phyloP scores from a whole-genome alignment of 805 yeast species.

The Candida parachauliodes region DNA sequence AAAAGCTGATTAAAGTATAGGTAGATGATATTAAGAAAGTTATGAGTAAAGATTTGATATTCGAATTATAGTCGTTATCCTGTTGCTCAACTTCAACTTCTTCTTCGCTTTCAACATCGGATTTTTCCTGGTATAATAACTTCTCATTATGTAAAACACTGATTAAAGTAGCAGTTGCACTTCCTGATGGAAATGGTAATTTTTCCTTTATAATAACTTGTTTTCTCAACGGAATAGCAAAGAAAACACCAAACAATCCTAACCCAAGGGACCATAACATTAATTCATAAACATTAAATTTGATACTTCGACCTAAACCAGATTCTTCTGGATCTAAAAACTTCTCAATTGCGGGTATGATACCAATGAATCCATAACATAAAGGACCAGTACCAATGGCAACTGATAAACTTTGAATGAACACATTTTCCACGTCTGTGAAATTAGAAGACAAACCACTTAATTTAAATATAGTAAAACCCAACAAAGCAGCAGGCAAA shows the following conservation, averaged over 20 bases:
- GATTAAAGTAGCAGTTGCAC: slow-evolving; percentile 92
- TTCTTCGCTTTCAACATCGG: slow-evolving; percentile 6
- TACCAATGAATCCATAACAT: slow-evolving; percentile 93
- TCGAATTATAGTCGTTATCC: slow-evolving; percentile 25
- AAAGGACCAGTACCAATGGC: slow-evolving; percentile 98
- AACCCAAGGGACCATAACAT: slow-evolving; percentile 81
- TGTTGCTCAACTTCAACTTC: slow-evolving; percentile 1
- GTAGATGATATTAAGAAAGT: slow-evolving; percentile 69
- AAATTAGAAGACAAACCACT: slow-evolving; percentile 40
- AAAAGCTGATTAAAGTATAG: slow-evolving; percentile 70
- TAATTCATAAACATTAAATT: slow-evolving; percentile 47
- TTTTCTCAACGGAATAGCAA: slow-evolving; percentile 82
- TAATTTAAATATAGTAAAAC: slow-evolving; percentile 73
- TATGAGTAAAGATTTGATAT: slow-evolving; percentile 52
- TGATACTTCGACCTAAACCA: slow-evolving; percentile 45
- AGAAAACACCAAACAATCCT: slow-evolving; percentile 93
- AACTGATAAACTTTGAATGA: slow-evolving; percentile 86
- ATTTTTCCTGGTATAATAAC: slow-evolving; percentile 33
- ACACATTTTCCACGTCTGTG: slow-evolving; percentile 92
- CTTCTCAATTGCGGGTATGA: slow-evolving; percentile 92
- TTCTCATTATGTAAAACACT: slow-evolving; percentile 78
- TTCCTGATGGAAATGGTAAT: slow-evolving; percentile 90
- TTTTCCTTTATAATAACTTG: slow-evolving; percentile 87
- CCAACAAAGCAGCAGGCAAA: slow-evolving; percentile 85
- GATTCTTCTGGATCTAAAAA: slow-evolving; percentile 75